Evolutionary conservation across 179 eudicot genomes (phyloP).

Genomic region (Actinidia polygama): DNA sequence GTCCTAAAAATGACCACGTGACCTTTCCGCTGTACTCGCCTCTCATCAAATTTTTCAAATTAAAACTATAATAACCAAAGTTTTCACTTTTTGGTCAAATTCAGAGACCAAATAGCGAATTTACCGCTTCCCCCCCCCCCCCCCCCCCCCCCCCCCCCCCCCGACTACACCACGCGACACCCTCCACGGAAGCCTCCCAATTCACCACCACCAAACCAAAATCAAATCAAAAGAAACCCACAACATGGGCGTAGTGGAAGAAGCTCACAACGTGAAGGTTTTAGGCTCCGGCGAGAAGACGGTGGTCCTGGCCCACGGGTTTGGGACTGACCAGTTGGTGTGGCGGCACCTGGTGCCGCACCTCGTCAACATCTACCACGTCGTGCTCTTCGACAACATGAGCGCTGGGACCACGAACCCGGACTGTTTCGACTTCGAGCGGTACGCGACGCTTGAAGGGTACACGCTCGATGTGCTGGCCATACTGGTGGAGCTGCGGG

Average conservation of each 20-base stretch:
- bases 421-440: slow-evolving; percentile 81
- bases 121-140: too few relatives aligned
- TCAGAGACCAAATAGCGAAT: too few relatives aligned
- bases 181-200: too few relatives aligned
- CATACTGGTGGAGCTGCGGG: slow-evolving; percentile 45
- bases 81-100: too few relatives aligned
- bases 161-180: too few relatives aligned
- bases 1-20: too few relatives aligned
- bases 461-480: slow-evolving; percentile 61
- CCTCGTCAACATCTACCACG: slow-evolving; percentile 60
- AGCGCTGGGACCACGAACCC: slow-evolving; percentile 98
- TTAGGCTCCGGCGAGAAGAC: slow-evolving; percentile 54
- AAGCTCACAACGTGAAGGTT: slow-evolving; percentile 75
- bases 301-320: slow-evolving; percentile 80
- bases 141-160: too few relatives aligned
- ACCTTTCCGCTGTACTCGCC: too few relatives aligned
- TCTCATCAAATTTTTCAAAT: too few relatives aligned
- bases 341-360: slow-evolving; percentile 91
- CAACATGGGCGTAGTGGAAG: slow-evolving; percentile 72
- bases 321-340: slow-evolving; percentile 90
- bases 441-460: slow-evolving; percentile 73
- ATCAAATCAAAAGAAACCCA: too few relatives aligned
- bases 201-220: too few relatives aligned
- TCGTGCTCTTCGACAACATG: slow-evolving; percentile 80
- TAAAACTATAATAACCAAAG: too few relatives aligned